Evolutionary conservation across 257 asterid species (phyloP).

Genomic region (Primulina huaijiensis): DNA sequence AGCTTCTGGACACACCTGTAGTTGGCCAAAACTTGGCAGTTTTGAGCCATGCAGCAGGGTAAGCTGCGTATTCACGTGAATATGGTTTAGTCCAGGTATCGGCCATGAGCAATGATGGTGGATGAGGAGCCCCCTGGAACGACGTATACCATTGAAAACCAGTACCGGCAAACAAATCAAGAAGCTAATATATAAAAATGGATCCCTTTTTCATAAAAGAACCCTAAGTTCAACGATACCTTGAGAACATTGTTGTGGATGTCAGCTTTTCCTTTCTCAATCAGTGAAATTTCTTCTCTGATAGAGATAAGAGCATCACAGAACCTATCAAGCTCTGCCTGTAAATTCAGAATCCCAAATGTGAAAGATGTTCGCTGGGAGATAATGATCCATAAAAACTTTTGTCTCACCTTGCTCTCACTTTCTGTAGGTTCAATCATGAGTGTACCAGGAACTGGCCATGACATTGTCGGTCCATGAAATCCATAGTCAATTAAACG

Average conservation of each 20-base stretch:
- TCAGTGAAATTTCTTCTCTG: conserved; percentile 80
- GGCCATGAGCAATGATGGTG: conserved; percentile 95
- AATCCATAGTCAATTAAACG: conserved; percentile 99
- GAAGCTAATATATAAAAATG: not conserved
- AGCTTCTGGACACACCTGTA: conserved; percentile 49
- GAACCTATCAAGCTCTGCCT: conserved; percentile 96
- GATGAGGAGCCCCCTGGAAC: conserved; percentile 95
- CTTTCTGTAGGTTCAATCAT: conserved; percentile 98
- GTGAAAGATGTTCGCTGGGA: not conserved
- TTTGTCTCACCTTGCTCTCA: conserved; percentile 85
- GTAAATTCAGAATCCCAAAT: conserved; percentile 23
- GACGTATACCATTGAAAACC: not conserved
- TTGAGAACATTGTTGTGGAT: conserved; percentile 81
- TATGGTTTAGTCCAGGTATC: conserved; percentile 94
- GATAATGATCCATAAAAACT: not conserved
- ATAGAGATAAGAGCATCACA: conserved; percentile 92
- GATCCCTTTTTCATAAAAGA: not conserved
- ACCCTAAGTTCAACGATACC: conserved; percentile 35
- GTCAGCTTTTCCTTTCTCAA: conserved; percentile 88
- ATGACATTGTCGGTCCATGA: conserved; percentile 97
- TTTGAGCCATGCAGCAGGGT: conserved; percentile 95
- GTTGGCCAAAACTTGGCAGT: conserved; percentile 97
- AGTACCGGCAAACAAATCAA: not conserved
- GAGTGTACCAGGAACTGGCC: conserved; percentile 99
- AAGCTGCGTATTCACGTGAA: conserved; percentile 94